phyloP scores from a whole-genome alignment of 106 monocot species.

The Gastrodia elata region DNA sequence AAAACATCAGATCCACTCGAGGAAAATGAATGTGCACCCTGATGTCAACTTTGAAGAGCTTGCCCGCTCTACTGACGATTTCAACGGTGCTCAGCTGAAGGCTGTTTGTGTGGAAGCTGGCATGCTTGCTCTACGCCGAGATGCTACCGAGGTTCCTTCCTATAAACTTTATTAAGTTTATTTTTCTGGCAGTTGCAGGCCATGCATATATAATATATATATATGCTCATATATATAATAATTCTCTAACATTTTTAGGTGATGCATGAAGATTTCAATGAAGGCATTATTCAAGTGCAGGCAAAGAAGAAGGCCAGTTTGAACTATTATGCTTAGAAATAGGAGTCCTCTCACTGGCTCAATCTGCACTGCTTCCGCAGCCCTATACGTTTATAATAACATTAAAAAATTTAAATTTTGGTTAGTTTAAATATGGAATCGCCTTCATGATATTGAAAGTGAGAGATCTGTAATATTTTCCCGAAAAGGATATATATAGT shows the following conservation, averaged over 20 bases:
- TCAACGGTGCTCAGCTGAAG: slow-evolving; percentile 90
- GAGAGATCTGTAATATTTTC: too few species aligned
- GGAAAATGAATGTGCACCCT: slow-evolving; percentile 92
- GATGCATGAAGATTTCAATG: slow-evolving; percentile 88
- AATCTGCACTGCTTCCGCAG: too few species aligned
- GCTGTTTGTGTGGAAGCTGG: slow-evolving; percentile 96
- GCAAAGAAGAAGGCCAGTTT: slow-evolving; percentile 88
- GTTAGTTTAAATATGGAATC: too few species aligned
- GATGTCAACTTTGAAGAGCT: slow-evolving; percentile 98
- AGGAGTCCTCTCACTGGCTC: background rate
- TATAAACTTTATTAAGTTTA: background rate
- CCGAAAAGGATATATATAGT: too few species aligned
- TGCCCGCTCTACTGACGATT: slow-evolving; percentile 86
- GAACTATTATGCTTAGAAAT: slow-evolving; percentile 75
- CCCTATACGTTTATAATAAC: too few species aligned
- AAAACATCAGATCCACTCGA: slow-evolving; percentile 77
- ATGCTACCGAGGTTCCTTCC: slow-evolving; percentile 78
- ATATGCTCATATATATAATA: too few species aligned
- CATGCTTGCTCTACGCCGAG: slow-evolving; percentile 83
- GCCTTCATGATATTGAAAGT: too few species aligned
- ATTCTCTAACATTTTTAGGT: slow-evolving; percentile 24
- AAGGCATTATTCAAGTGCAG: slow-evolving; percentile 87
- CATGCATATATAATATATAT: too few species aligned
- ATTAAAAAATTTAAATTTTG: too few species aligned
- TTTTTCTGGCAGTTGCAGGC: background rate